Conservation (phyloP, 2,329 filamentous ascomycete species). For the Fusarium torulosum region DNA sequence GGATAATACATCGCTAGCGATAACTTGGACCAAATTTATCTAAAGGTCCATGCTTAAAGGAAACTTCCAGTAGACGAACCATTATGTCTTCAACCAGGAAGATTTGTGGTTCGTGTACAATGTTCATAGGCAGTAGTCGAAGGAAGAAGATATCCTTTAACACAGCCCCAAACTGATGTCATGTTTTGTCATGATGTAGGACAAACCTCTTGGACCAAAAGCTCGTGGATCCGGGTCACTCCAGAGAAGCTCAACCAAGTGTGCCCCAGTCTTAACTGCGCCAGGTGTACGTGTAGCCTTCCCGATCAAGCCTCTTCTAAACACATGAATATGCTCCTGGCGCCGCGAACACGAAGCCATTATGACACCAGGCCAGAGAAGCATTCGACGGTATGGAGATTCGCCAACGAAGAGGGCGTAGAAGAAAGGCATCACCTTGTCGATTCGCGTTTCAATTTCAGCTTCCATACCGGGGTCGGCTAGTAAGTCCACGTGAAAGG, state of each 20-base stretch:
- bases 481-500: background rate
- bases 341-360: slow-evolving; percentile 13
- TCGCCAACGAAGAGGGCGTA: background rate
- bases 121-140: background rate
- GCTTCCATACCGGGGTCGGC: background rate
- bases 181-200: slow-evolving; percentile 20
- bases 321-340: background rate
- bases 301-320: background rate
- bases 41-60: no score
- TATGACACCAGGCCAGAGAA: slow-evolving; percentile 14
- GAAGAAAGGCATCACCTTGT: background rate
- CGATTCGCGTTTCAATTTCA: background rate
- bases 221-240: slow-evolving; percentile 4
- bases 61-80: no score
- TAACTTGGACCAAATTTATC: no score
- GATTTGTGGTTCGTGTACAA: no score
- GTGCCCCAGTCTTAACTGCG: slow-evolving; percentile 8
- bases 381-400: slow-evolving; percentile 11
- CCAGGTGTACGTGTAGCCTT: slow-evolving; percentile 5
- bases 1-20: no score
- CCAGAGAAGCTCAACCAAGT: slow-evolving; percentile 7
- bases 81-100: no score
- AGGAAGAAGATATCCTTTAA: background rate
- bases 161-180: slow-evolving; percentile 13
- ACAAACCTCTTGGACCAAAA: slow-evolving; percentile 3